Base-by-base conservation (phyloP, 1,284 basidiomycete genomes). In the Ceratobasidium sp. region DNA sequence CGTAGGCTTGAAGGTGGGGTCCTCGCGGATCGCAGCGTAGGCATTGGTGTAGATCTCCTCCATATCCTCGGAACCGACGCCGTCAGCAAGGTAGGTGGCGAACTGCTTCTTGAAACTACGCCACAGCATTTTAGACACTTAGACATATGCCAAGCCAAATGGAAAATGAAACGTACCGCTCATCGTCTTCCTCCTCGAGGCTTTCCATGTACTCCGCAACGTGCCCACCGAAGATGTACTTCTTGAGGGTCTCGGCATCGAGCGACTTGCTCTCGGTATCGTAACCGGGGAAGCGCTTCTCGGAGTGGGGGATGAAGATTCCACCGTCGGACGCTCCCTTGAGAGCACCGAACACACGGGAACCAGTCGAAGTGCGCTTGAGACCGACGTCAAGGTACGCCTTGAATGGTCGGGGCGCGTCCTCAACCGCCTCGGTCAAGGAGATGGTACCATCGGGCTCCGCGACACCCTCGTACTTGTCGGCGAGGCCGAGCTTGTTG, bases 161-260 rank as follows among this genome's bases (percentile, higher is more conserved):
- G n/a, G 6, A 8, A 47, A 26, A 38, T 23, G 2, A 35, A 26
- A 81, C 87, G 76, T 78, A 89, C 88, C 96, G 88, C 85, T 98
- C 97, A 81, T 98, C 98, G 82, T 99, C 98, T 86, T 99, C 98
- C 88, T 99, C 98, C 86, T 99, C 98, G 74, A 99, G 87, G 64
- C 91, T 93, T 86, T 99, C 95, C 98, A 99, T 99, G 88, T 98
- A 99, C 85, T 99, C 98, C 75, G 98, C 95, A 75, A 99, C 91
- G 83, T 99, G 96, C 72, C 96, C 96, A 83, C 96, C 97, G 80
- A 89, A 95, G 83, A 99, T 99, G 87, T 99, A 99, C 85, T 96
- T 96, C 83, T 97, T 95, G 79, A 99, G 87, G 59, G 93, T 89
- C 82, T 99, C 98, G 71, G 93, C 91, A 79, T 99, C 96, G 77